These are phyloP conservation scores for Spencermartinsiella ligniputridi DNA, from an alignment of 1,139 yeast species.

Conservation along the genomic window DNA sequence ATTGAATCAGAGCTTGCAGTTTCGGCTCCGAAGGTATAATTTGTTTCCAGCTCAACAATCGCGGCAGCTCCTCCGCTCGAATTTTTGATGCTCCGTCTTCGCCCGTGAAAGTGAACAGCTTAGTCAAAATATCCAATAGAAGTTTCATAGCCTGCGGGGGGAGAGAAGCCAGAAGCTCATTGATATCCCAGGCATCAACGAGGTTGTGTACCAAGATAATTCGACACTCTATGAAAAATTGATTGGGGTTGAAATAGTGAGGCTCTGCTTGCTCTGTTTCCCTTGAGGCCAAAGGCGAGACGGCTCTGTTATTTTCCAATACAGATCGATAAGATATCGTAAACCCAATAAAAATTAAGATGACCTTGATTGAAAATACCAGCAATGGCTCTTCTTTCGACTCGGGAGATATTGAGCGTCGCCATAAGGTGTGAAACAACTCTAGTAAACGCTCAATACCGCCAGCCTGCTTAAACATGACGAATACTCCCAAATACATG, in stretches of 20 bases:
- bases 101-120: constrained; percentile 20
- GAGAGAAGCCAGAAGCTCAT: constrained; percentile 17
- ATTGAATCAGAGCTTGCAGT: constrained; percentile 41
- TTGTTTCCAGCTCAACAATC: constrained; percentile 36
- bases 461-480: constrained; percentile 31
- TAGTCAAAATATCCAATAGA: constrained; percentile 22
- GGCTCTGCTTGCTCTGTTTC: constrained; percentile 24
- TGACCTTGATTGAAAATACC: constrained; percentile 18
- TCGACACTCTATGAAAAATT: constrained; percentile 33
- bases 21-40: constrained; percentile 52
- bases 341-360: constrained; percentile 20
- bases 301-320: constrained; percentile 20
- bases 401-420: not conserved
- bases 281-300: constrained; percentile 23
- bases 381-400: constrained; percentile 11
- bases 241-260: constrained; percentile 29
- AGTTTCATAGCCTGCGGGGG: constrained; percentile 9
- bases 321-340: constrained; percentile 22
- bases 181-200: constrained; percentile 28
- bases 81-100: constrained; percentile 19
- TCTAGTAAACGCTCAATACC: constrained; percentile 27
- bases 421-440: constrained; percentile 27
- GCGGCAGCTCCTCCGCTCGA: constrained; percentile 17
- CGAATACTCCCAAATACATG: constrained; percentile 25
- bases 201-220: constrained; percentile 23